A percentile compares a stretch with the other conserved stretches of the same genome.
Conservation (phyloP, 768 basidiomycete genomes). For the Candolleomyces aberdarensis region DNA sequence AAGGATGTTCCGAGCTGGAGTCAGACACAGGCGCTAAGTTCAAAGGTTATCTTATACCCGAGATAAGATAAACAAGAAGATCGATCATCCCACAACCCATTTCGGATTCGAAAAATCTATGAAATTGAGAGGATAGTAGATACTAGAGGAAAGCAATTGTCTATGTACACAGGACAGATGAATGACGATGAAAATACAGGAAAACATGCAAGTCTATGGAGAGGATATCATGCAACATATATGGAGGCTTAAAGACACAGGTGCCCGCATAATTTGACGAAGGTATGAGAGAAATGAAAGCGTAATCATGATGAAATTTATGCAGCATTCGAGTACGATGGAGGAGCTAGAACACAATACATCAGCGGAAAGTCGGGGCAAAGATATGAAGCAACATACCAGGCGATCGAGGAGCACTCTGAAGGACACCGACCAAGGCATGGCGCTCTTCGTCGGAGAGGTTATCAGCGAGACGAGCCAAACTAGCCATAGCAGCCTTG, state of each 20-base stretch:
- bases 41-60: too few species aligned
- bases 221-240: neutral
- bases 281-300: constrained; percentile 4
- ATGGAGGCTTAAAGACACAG: too few species aligned
- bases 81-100: too few species aligned
- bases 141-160: neutral
- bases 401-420: constrained; percentile 52
- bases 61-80: too few species aligned
- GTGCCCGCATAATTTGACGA: neutral
- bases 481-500: constrained; percentile 71
- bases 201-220: neutral
- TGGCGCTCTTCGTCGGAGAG: constrained; percentile 73
- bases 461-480: constrained; percentile 68
- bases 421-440: constrained; percentile 57
- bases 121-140: neutral
- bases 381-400: constrained; percentile 39
- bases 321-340: constrained; percentile 31
- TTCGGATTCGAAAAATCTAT: neutral
- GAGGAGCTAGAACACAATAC: constrained; percentile 27
- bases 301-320: constrained; percentile 8
- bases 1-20: neutral
- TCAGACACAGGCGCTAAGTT: too few species aligned
- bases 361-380: neutral
- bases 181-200: neutral
- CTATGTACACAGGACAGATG: neutral